Percentiles rank a stretch among this genome's conserved stretches.
Conservation (phyloP, 129 eudicot genomes). For the Helianthus tuberosus region DNA sequence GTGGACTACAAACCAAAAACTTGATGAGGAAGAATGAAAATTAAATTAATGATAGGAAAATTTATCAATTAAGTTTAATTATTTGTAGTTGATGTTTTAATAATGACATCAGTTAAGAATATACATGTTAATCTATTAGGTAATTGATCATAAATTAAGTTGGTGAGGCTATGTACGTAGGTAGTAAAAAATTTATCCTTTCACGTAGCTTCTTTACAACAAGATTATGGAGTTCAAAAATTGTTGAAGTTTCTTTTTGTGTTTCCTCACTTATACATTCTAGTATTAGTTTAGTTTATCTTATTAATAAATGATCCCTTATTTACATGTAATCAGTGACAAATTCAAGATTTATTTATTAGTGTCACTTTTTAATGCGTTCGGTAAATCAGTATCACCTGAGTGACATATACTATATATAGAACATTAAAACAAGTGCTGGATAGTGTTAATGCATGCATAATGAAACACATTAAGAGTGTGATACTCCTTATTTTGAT, state of each 20-base stretch:
- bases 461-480: background rate
- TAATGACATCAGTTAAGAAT: background rate
- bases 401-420: no score
- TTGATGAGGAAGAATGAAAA: slow-evolving; percentile 18
- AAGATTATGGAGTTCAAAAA: background rate
- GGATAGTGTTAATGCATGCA: no score
- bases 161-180: background rate
- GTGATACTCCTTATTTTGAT: background rate
- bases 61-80: background rate
- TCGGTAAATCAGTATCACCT: no score
- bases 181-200: background rate
- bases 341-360: no score
- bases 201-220: background rate
- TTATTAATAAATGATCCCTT: background rate
- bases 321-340: background rate
- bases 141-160: background rate
- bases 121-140: background rate
- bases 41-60: slow-evolving; percentile 2
- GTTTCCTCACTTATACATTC: background rate
- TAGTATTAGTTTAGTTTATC: background rate
- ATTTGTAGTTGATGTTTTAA: slow-evolving; percentile 9
- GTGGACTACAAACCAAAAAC: slow-evolving; percentile 30
- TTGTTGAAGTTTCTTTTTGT: background rate
- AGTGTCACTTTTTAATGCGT: no score
- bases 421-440: no score